Evolutionary conservation across 2,329 filamentous ascomycete genomes (phyloP).

Genomic region (Tolypocladium inflatum): DNA sequence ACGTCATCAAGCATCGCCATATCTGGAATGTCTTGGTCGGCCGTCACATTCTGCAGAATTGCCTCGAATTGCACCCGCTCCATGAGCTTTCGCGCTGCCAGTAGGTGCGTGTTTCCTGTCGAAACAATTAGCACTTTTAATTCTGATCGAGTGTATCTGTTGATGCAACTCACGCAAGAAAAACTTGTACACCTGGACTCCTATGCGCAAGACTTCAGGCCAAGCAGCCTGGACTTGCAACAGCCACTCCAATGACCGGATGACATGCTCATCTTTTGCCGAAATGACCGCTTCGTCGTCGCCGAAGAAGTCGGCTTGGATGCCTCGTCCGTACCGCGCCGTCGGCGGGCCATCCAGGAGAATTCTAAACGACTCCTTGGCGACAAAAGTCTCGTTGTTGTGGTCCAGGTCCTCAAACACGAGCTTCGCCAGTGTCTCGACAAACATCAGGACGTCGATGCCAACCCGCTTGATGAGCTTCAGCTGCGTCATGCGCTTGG

Average conservation of each 20-base stretch:
- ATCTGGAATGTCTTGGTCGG: conserved; percentile 24
- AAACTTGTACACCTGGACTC: conserved; percentile 67
- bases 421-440: conserved; percentile 55
- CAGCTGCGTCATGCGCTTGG: conserved; percentile 59
- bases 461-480: conserved; percentile 65
- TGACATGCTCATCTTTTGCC: conserved; percentile 58
- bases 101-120: conserved; percentile 39
- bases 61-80: conserved; percentile 40
- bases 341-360: conserved; percentile 28
- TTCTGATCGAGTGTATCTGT: too few species aligned
- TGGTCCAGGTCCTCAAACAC: conserved; percentile 39
- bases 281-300: conserved; percentile 45
- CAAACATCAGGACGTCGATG: conserved; percentile 63
- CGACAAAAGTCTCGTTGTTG: conserved; percentile 19
- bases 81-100: conserved; percentile 44
- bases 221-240: conserved; percentile 64
- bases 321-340: conserved; percentile 44
- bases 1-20: conserved; percentile 27
- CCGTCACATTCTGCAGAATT: conserved; percentile 32
- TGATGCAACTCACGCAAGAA: conserved; percentile 61
- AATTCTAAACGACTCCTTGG: conserved; percentile 39
- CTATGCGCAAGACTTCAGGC: conserved; percentile 58
- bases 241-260: conserved; percentile 80
- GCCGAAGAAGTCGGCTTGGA: conserved; percentile 63
- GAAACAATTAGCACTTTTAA: not conserved